A percentile compares a stretch with the other conserved stretches of the same genome.
These are phyloP conservation scores for Firmiana major DNA, from an alignment of 345 rosid species.

Conservation along the genomic window DNA sequence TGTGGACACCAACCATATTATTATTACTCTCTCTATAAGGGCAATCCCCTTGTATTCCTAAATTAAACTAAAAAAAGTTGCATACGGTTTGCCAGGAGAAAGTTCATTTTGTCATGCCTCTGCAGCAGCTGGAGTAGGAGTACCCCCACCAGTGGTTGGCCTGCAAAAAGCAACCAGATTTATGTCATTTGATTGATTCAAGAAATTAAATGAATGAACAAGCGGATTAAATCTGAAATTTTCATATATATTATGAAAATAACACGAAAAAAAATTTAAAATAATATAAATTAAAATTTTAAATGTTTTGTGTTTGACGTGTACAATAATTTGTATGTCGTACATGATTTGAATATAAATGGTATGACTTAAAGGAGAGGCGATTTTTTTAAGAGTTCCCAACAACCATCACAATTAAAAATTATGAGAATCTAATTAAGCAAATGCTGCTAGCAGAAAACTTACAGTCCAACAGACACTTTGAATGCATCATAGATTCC, in stretches of 20 bases:
- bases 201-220: neutral
- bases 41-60: neutral
- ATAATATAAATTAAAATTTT: too few species aligned
- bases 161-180: constrained; percentile 23
- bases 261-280: too few species aligned
- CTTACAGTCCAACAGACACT: constrained; percentile 94
- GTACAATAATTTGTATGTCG: too few species aligned
- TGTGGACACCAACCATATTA: neutral
- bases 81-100: neutral
- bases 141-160: constrained; percentile 63
- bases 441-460: constrained; percentile 15
- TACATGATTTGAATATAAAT: too few species aligned
- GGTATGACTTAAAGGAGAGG: too few species aligned
- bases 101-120: constrained; percentile 27
- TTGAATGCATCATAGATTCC: constrained; percentile 85
- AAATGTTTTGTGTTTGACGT: too few species aligned
- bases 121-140: constrained; percentile 39
- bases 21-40: constrained; percentile 2
- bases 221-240: neutral
- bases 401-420: neutral
- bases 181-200: constrained; percentile 8
- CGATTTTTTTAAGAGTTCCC: too few species aligned
- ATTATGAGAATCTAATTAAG: neutral
- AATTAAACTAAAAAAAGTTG: neutral
- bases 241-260: too few species aligned